Evolutionary conservation across 1,139 yeast species (phyloP).

Genomic region (Debaryomyces sp.): DNA sequence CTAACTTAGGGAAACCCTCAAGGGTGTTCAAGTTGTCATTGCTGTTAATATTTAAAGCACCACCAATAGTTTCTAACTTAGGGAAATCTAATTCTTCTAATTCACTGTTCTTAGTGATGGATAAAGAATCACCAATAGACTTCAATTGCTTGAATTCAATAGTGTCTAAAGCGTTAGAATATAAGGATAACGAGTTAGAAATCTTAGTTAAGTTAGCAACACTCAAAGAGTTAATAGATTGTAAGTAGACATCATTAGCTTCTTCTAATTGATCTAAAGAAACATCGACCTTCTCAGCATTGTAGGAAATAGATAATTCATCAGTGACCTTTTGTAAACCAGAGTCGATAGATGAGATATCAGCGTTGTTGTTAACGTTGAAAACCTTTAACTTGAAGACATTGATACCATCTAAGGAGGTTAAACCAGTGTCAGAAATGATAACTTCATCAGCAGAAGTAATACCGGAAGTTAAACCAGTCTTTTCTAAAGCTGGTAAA

Average conservation of each 20-base stretch:
- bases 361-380: slow-evolving; percentile 84
- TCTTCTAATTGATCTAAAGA: slow-evolving; percentile 68
- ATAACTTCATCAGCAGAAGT: slow-evolving; percentile 70
- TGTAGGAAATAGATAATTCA: slow-evolving; percentile 77
- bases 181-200: slow-evolving; percentile 80
- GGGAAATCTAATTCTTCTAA: slow-evolving; percentile 74
- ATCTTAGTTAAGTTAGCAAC: slow-evolving; percentile 69
- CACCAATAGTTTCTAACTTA: slow-evolving; percentile 70
- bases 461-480: slow-evolving; percentile 76
- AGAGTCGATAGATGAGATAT: slow-evolving; percentile 67
- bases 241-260: slow-evolving; percentile 87
- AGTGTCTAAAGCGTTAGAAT: slow-evolving; percentile 61
- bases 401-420: slow-evolving; percentile 78
- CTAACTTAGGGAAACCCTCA: slow-evolving; percentile 73
- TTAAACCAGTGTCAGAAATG: slow-evolving; percentile 86
- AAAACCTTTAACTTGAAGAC: slow-evolving; percentile 71
- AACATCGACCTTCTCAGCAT: slow-evolving; percentile 75
- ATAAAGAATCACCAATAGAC: slow-evolving; percentile 77
- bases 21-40: slow-evolving; percentile 70
- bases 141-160: slow-evolving; percentile 60
- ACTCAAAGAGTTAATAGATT: slow-evolving; percentile 72
- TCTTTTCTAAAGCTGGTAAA: slow-evolving; percentile 74
- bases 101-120: slow-evolving; percentile 72
- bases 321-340: slow-evolving; percentile 75
- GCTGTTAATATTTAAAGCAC: slow-evolving; percentile 87